phyloP scores from a whole-genome alignment of 371 early-diverging fungal species.

The Mortierella sp. region DNA sequence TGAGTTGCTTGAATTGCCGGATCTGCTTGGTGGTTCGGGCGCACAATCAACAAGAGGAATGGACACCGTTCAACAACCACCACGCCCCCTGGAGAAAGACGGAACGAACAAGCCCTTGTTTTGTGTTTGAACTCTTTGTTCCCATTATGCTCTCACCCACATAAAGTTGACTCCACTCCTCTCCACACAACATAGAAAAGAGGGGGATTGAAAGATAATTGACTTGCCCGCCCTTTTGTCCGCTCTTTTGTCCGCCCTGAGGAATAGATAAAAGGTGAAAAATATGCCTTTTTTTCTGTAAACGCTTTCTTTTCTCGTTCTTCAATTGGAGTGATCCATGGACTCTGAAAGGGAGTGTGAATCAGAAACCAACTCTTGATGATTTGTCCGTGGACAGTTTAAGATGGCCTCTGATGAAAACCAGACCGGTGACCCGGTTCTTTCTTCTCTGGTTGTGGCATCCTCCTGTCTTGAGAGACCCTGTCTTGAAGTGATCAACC shows the following conservation, averaged over 20 bases:
- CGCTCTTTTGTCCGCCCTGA: neutral
- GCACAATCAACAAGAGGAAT: neutral
- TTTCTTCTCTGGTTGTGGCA: neutral
- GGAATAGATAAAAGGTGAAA: neutral
- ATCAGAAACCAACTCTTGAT: neutral
- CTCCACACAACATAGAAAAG: neutral
- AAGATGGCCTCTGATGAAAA: neutral
- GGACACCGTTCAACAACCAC: neutral
- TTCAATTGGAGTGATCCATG: no score
- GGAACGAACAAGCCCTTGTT: slow-evolving; percentile 1
- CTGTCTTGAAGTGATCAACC: neutral
- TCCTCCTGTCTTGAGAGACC: neutral
- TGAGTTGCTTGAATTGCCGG: neutral
- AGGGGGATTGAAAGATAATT: neutral
- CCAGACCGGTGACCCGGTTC: neutral
- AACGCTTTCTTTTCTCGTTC: no score
- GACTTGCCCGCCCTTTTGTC: slow-evolving; percentile 6
- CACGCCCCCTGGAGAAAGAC: neutral
- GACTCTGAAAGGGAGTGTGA: neutral
- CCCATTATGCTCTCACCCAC: neutral
- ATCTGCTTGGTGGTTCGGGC: neutral
- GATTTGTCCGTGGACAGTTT: slow-evolving; percentile 5
- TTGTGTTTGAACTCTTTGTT: neutral
- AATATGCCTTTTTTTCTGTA: no score
- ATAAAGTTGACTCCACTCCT: slow-evolving; percentile 1